These are phyloP conservation scores for Tubosaeta brunneosetosa DNA, from an alignment of 768 basidiomycete genomes.

Conservation along the genomic window DNA sequence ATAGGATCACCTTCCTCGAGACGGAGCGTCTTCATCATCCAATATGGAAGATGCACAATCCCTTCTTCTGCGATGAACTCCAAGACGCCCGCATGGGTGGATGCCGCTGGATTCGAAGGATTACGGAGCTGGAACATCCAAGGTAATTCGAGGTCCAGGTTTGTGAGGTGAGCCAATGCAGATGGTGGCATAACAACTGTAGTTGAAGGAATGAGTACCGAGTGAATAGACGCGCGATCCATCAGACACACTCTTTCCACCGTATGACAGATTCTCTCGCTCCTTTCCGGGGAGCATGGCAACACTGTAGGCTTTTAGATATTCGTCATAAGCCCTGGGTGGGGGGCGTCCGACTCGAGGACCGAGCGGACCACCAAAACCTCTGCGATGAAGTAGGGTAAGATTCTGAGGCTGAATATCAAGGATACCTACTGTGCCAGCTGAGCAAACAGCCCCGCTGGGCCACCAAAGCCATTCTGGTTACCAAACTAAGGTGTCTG, in stretches of 20 bases:
- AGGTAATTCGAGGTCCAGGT: constrained; percentile 82
- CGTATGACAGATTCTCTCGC: constrained; percentile 89
- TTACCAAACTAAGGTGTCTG: constrained; percentile 32
- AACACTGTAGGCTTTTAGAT: constrained; percentile 91
- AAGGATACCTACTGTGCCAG: constrained; percentile 50
- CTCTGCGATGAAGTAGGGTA: constrained; percentile 35
- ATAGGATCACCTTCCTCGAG: constrained; percentile 94
- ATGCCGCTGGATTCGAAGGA: constrained; percentile 74
- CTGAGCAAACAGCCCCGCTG: constrained; percentile 61
- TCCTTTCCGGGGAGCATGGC: constrained; percentile 87
- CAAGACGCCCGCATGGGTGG: constrained; percentile 94
- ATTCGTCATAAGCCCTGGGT: constrained; percentile 81
- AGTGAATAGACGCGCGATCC: constrained; percentile 9
- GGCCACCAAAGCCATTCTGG: constrained; percentile 36
- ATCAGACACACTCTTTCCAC: constrained; percentile 85
- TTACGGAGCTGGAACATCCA: constrained; percentile 98
- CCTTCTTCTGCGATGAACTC: constrained; percentile 99
- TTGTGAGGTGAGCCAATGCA: constrained; percentile 81
- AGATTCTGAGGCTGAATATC: constrained; percentile 7
- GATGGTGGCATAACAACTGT: constrained; percentile 97
- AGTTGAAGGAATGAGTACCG: constrained; percentile 4
- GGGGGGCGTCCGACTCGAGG: constrained; percentile 45
- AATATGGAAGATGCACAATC: constrained; percentile 89
- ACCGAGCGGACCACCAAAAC: constrained; percentile 48
- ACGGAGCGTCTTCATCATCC: constrained; percentile 99